phyloP scores from a whole-genome alignment of 1,284 basidiomycete species.

The Ustilago vetiveriae region DNA sequence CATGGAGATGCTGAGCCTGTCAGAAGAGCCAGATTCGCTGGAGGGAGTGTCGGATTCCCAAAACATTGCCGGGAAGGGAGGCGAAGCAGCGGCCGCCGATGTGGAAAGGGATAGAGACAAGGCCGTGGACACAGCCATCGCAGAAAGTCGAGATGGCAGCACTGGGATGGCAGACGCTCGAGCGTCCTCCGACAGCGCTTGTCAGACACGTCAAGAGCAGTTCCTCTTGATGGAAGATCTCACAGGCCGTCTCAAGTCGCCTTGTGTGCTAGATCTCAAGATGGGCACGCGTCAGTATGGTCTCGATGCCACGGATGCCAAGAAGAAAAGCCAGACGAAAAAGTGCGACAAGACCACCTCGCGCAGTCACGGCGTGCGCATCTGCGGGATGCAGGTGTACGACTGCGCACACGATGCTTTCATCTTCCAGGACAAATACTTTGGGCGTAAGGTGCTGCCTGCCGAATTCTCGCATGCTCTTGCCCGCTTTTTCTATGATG shows the following conservation, averaged over 20 bases:
- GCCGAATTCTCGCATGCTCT: constrained; percentile 86
- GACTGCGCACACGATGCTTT: constrained; percentile 74
- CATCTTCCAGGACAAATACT: constrained; percentile 95
- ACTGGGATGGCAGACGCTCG: background rate
- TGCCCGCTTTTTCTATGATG: constrained; percentile 84
- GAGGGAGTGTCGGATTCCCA: background rate
- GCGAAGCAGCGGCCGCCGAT: background rate
- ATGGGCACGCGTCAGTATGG: constrained; percentile 99
- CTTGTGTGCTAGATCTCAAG: constrained; percentile 97
- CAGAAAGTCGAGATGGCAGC: background rate
- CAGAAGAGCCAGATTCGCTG: constrained; percentile 15
- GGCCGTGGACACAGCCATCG: background rate
- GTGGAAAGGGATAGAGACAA: background rate
- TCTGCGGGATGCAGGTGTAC: constrained; percentile 97
- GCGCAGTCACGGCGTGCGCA: constrained; percentile 85
- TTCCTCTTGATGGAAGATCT: constrained; percentile 99
- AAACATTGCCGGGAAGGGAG: background rate
- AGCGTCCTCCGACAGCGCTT: constrained; percentile 8
- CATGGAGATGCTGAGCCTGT: constrained; percentile 20
- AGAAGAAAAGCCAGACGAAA: constrained; percentile 97
- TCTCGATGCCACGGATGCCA: constrained; percentile 87
- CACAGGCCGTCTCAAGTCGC: constrained; percentile 89
- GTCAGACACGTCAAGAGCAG: constrained; percentile 83
- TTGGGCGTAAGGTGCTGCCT: constrained; percentile 85
- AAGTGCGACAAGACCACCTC: constrained; percentile 98